These are phyloP conservation scores for Bipolaris oryzae DNA, from an alignment of 2,329 filamentous ascomycete species.

Conservation along the genomic window DNA sequence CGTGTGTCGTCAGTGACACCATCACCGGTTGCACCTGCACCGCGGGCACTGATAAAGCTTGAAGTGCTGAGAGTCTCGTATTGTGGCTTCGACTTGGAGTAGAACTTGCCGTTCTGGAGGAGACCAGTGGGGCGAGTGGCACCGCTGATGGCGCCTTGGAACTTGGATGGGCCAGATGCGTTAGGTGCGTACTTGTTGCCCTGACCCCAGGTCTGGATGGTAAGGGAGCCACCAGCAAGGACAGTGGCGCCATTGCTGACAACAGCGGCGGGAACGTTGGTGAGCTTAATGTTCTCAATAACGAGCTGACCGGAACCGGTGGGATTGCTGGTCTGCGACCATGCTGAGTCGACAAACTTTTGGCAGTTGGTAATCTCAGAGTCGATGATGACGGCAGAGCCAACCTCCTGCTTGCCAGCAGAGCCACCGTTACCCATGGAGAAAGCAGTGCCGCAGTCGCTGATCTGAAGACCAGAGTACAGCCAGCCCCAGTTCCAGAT, in stretches of 20 bases:
- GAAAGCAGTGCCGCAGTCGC: constrained; percentile 61
- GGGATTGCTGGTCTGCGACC: constrained; percentile 46
- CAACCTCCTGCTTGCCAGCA: constrained; percentile 51
- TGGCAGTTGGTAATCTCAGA: constrained; percentile 58
- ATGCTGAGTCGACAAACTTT: constrained; percentile 57
- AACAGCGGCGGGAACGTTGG: constrained; percentile 43
- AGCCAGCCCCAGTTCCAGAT: constrained; percentile 68
- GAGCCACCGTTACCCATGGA: constrained; percentile 52
- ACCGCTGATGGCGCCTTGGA: constrained; percentile 55
- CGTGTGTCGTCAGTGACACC: constrained; percentile 80
- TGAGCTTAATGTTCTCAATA: constrained; percentile 59
- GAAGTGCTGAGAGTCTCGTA: constrained; percentile 59
- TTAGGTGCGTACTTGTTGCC: constrained; percentile 45
- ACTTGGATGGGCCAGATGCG: constrained; percentile 54
- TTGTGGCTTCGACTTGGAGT: constrained; percentile 58
- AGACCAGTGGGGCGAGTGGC: constrained; percentile 56
- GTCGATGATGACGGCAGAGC: constrained; percentile 65
- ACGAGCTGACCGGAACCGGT: constrained; percentile 58
- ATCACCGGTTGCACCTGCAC: constrained; percentile 73
- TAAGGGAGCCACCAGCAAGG: constrained; percentile 42
- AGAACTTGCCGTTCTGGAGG: constrained; percentile 56
- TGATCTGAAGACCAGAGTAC: constrained; percentile 58
- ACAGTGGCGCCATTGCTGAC: constrained; percentile 37
- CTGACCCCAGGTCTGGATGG: constrained; percentile 45
- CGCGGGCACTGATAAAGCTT: constrained; percentile 63